Conservation (phyloP, 352 stramenopile genomes). For the Phytophthora syringae region DNA sequence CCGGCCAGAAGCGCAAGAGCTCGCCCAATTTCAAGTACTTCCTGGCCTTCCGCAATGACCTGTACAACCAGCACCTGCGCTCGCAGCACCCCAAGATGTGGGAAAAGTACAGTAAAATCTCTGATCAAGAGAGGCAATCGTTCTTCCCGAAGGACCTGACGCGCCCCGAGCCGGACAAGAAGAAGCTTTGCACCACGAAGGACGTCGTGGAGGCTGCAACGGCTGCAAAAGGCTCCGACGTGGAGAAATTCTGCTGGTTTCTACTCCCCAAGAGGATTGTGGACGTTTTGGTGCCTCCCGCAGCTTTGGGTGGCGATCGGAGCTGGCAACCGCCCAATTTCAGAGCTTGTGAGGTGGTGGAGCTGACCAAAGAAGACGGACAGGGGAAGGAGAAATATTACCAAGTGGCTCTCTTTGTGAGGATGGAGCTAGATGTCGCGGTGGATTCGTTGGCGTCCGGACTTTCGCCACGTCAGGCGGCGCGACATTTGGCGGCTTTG, state of each 20-base stretch:
- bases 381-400: slow-evolving; percentile 13
- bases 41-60: slow-evolving; percentile 56
- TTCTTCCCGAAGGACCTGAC: slow-evolving; percentile 48
- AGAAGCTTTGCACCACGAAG: slow-evolving; percentile 2
- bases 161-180: slow-evolving; percentile 4
- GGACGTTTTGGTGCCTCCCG: slow-evolving; percentile 6
- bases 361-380: no score
- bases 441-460: slow-evolving; percentile 25
- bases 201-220: slow-evolving; percentile 11
- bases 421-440: slow-evolving; percentile 24
- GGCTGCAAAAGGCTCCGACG: slow-evolving; percentile 2
- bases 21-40: slow-evolving; percentile 66
- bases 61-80: slow-evolving; percentile 55
- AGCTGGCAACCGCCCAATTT: slow-evolving; percentile 13
- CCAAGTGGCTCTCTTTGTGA: slow-evolving; percentile 19
- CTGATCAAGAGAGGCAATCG: slow-evolving; percentile 36
- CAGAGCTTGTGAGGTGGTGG: slow-evolving; percentile 10
- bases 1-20: slow-evolving; percentile 46
- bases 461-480: slow-evolving; percentile 20
- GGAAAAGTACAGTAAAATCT: slow-evolving; percentile 37
- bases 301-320: not conserved
- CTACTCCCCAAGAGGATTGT: slow-evolving; percentile 18
- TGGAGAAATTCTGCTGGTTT: slow-evolving; percentile 20
- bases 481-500: slow-evolving; percentile 12
- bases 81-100: slow-evolving; percentile 54